These are phyloP conservation scores for Paraphaeosphaeria sporulosa DNA, from an alignment of 2,329 filamentous ascomycete genomes.

Conservation along the genomic window DNA sequence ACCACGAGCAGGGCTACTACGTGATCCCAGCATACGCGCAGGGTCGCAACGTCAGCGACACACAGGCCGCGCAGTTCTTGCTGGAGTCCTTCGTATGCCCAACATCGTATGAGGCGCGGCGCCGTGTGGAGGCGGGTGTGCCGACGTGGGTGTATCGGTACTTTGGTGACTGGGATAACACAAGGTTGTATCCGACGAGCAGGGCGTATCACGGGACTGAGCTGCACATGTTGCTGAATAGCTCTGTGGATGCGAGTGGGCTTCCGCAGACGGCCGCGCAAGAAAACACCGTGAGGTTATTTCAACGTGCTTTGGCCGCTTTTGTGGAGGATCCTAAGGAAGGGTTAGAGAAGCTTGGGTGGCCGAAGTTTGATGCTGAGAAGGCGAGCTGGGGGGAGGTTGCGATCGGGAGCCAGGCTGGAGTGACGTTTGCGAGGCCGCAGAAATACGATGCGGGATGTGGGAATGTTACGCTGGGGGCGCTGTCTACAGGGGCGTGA, in stretches of 20 bases:
- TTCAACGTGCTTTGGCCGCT: constrained; percentile 20
- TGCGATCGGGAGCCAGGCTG: background rate
- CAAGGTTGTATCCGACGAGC: constrained; percentile 39
- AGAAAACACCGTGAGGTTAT: background rate
- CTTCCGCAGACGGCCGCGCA: background rate
- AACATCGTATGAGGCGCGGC: constrained; percentile 22
- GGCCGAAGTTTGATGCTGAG: constrained; percentile 30
- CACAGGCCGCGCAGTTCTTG: constrained; percentile 32
- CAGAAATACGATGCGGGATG: background rate
- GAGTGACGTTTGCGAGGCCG: background rate
- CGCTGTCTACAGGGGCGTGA: background rate
- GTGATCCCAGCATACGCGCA: constrained; percentile 32
- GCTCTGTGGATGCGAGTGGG: background rate
- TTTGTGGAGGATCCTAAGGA: constrained; percentile 44
- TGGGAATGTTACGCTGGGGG: background rate
- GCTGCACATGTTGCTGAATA: constrained; percentile 20
- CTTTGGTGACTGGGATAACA: constrained; percentile 45
- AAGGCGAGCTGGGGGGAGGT: background rate
- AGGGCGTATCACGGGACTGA: constrained; percentile 50
- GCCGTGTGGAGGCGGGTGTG: constrained; percentile 34
- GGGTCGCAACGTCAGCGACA: constrained; percentile 17
- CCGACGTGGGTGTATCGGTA: constrained; percentile 50
- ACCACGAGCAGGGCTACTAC: constrained; percentile 40
- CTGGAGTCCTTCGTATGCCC: constrained; percentile 38
- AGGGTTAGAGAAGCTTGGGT: constrained; percentile 42